Base-by-base conservation (phyloP, 352 stramenopile genomes). In the Pythium rhizo-oryzae region DNA sequence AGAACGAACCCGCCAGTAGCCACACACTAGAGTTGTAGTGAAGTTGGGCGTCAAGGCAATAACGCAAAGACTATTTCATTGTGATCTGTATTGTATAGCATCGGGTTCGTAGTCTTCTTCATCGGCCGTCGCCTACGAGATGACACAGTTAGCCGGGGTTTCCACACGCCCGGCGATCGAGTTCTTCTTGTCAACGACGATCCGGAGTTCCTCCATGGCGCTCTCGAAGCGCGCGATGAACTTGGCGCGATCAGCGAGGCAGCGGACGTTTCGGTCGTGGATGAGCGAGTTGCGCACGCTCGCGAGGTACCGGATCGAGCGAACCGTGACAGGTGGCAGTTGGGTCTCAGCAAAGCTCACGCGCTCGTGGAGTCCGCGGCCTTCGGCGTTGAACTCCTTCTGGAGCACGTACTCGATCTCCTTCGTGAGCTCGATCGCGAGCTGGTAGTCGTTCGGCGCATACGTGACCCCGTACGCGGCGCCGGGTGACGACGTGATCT, bases 201-300 rank as follows among this genome's bases (percentile, higher is more conserved):
- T 67, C 12, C 82, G 76, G 41, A 96, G 74, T 60, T 92, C 84
- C 18, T 79, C 74, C 65, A 90, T 78, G 2, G 81, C 80, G 5
- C 75, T 68, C 61, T 91, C 70, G 37, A 91, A 91, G 12, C 81
- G 80, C 19, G 63, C 55, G 50, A 92, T 91, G 69, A 96, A 96
- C 43, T 67, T 63, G 23, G 68, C 70, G 11, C 85, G 83, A 43
- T 94, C 80, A 13, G 82, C 69, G 1, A 96, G 80, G 24, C 67
- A 61, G 49, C 70, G 70, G 62, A 92, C 87, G 33, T 80, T 77
- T 49, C 81, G 77, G 62, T 96, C 76, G 74, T 95, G 88, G 60
- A 94, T 92, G 41, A 96, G 80, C 57, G 74, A 65, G 71, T 96
- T 96, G 61, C 88, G 83, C 47, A 93, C 76, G 35, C 85, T 96